Evolutionary conservation across 2,329 filamentous ascomycete species (phyloP).

Genomic region (Endoconidiophora laricicola): DNA sequence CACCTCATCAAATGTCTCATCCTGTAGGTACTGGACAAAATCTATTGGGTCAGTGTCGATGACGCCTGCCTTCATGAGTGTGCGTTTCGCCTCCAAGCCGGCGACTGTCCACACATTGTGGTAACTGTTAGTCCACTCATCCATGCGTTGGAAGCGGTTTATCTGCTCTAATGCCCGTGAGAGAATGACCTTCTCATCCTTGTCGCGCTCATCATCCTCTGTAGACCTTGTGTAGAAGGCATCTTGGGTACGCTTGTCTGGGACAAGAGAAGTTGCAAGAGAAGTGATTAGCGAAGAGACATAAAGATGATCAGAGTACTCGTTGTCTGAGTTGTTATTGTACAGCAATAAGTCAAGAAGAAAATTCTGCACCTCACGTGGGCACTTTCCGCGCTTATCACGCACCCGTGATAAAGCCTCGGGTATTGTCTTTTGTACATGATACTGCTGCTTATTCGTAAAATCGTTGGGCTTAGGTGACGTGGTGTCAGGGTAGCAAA

Average conservation of each 20-base stretch:
- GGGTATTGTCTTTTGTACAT: conserved; percentile 70
- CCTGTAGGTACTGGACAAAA: conserved; percentile 48
- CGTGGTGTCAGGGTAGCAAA: conserved; percentile 60
- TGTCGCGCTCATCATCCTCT: conserved; percentile 25
- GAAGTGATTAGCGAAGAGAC: conserved; percentile 60
- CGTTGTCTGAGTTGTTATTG: conserved; percentile 87
- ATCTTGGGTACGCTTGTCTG: conserved; percentile 23
- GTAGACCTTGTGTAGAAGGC: conserved; percentile 5
- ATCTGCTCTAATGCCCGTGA: conserved; percentile 43
- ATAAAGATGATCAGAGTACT: conserved; percentile 80
- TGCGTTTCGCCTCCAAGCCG: conserved; percentile 42
- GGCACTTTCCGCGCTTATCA: conserved; percentile 55
- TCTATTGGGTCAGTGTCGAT: conserved; percentile 36
- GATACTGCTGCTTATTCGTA: conserved; percentile 67
- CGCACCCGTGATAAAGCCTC: conserved; percentile 65
- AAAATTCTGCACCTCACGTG: conserved; percentile 62
- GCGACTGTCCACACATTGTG: conserved; percentile 51
- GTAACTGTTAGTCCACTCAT: conserved; percentile 52
- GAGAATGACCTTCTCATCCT: conserved; percentile 32
- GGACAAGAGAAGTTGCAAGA: conserved; percentile 41
- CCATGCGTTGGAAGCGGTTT: conserved; percentile 48
- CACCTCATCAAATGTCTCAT: conserved; percentile 44
- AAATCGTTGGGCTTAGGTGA: conserved; percentile 88
- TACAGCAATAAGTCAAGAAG: conserved; percentile 78
- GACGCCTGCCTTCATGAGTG: conserved; percentile 46